Conservation (phyloP, 345 rosid species). For the Erodium maritimum region DNA sequence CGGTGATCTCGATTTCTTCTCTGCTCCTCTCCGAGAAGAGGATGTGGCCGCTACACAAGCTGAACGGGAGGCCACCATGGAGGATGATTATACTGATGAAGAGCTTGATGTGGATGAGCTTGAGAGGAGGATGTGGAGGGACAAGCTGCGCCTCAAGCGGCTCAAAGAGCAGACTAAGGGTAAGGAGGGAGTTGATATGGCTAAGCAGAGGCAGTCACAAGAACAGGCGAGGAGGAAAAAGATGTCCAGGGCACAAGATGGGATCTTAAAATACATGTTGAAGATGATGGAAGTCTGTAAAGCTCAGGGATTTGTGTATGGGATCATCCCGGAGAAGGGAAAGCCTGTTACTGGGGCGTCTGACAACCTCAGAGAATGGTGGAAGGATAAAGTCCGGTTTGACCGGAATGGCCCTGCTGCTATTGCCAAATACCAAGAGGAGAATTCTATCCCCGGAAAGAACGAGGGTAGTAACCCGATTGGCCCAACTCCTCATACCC, state of each 20-base stretch:
- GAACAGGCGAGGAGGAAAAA: constrained; percentile 65
- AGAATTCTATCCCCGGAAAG: constrained; percentile 39
- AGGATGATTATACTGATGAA: constrained; percentile 54
- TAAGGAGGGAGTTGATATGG: constrained; percentile 38
- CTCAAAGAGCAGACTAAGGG: constrained; percentile 55
- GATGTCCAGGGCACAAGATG: constrained; percentile 80
- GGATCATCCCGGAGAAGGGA: constrained; percentile 80
- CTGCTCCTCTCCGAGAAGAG: constrained; percentile 30
- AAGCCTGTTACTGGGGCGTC: constrained; percentile 84
- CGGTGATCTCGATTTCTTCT: constrained; percentile 66
- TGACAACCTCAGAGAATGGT: constrained; percentile 90
- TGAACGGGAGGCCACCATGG: constrained; percentile 41
- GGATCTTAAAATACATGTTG: constrained; percentile 75
- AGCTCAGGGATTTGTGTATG: constrained; percentile 90
- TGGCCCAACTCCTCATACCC: constrained; percentile 58
- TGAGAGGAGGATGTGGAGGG: constrained; percentile 75
- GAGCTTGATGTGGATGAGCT: constrained; percentile 70
- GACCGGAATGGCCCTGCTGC: constrained; percentile 93
- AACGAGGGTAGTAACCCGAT: constrained; percentile 33
- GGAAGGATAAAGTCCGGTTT: constrained; percentile 92
- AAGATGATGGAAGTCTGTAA: constrained; percentile 78
- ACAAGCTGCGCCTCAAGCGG: constrained; percentile 55
- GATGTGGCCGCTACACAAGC: constrained; percentile 28
- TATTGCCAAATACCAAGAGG: constrained; percentile 60
- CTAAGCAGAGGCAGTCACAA: constrained; percentile 61